Percentiles rank a stretch among this genome's conserved stretches.
These are phyloP conservation scores for Penicillium paxilli DNA, from an alignment of 495 filamentous ascomycete species.

Conservation along the genomic window DNA sequence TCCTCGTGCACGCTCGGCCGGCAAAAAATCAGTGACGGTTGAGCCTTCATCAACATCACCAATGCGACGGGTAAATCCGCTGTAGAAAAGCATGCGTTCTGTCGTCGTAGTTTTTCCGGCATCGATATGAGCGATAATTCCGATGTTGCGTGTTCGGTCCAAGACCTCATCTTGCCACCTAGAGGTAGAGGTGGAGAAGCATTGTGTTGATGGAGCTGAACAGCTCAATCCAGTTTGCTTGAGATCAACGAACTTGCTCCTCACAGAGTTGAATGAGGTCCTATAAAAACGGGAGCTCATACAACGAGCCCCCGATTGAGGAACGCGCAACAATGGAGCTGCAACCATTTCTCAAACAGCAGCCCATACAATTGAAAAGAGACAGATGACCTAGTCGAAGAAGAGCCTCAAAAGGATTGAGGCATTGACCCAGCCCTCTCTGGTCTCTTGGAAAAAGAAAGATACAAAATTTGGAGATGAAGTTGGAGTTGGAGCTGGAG, in stretches of 20 bases:
- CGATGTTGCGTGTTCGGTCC: slow-evolving; percentile 83
- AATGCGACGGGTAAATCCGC: slow-evolving; percentile 81
- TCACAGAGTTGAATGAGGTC: slow-evolving; percentile 7
- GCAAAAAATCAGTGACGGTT: slow-evolving; percentile 96
- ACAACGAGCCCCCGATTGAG: slow-evolving; percentile 27
- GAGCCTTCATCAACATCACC: slow-evolving; percentile 98
- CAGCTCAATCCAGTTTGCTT: too few species aligned
- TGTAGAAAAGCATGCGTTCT: slow-evolving; percentile 99
- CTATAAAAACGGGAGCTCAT: slow-evolving; percentile 21
- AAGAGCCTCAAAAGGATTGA: not conserved
- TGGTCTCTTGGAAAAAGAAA: slow-evolving; percentile 7
- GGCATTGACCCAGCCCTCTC: too few species aligned
- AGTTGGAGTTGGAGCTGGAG: slow-evolving; percentile 14
- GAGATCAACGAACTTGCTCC: slow-evolving; percentile 7
- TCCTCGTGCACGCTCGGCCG: slow-evolving; percentile 87
- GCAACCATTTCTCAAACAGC: slow-evolving; percentile 29
- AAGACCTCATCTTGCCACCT: slow-evolving; percentile 36
- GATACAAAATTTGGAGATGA: slow-evolving; percentile 1
- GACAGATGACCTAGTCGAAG: slow-evolving; percentile 2
- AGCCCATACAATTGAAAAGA: not conserved
- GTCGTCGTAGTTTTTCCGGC: slow-evolving; percentile 99
- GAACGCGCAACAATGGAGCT: slow-evolving; percentile 37
- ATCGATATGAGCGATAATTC: slow-evolving; percentile 99
- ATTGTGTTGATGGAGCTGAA: slow-evolving; percentile 9
- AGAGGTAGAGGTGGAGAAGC: slow-evolving; percentile 27